Percentiles rank a stretch among this genome's conserved stretches.
phyloP scores from a whole-genome alignment of 164 flowering plant genomes.

The Berberis thunbergii region DNA sequence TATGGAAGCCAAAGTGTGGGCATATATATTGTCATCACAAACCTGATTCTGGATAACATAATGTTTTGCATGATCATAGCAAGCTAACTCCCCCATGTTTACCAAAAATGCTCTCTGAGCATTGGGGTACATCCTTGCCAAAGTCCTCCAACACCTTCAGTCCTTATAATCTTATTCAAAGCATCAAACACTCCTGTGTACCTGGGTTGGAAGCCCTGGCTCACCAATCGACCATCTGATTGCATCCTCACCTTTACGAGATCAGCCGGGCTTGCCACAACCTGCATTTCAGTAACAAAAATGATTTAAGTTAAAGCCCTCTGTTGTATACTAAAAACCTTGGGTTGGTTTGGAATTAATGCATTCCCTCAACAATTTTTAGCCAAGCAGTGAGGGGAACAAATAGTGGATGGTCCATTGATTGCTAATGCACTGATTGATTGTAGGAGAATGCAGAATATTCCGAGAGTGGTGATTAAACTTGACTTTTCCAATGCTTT shows the following conservation, averaged over 20 bases:
- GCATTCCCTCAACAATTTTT: background rate
- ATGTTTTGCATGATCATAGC: conserved; percentile 85
- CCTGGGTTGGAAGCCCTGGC: conserved; percentile 59
- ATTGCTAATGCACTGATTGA: background rate
- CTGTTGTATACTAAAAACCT: background rate
- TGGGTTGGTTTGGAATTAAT: background rate
- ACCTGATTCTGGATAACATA: conserved; percentile 44
- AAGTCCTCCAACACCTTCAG: conserved; percentile 67
- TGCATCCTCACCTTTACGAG: conserved; percentile 93
- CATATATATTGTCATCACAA: conserved; percentile 57
- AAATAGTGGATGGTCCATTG: background rate
- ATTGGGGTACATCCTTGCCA: conserved; percentile 91
- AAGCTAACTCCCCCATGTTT: conserved; percentile 92
- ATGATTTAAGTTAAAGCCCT: background rate
- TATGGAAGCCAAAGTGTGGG: conserved; percentile 73
- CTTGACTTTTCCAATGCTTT: no score
- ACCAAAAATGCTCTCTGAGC: conserved; percentile 78
- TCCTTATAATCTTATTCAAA: conserved; percentile 36
- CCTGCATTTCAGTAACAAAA: conserved; percentile 24
- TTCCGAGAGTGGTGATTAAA: background rate
- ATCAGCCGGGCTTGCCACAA: conserved; percentile 93
- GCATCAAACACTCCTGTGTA: conserved; percentile 66
- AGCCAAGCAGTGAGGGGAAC: background rate
- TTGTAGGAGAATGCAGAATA: background rate
- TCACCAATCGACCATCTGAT: conserved; percentile 56